Base-by-base conservation (phyloP, 257 asterid species). In the Parsonsia alboflavescens region DNA sequence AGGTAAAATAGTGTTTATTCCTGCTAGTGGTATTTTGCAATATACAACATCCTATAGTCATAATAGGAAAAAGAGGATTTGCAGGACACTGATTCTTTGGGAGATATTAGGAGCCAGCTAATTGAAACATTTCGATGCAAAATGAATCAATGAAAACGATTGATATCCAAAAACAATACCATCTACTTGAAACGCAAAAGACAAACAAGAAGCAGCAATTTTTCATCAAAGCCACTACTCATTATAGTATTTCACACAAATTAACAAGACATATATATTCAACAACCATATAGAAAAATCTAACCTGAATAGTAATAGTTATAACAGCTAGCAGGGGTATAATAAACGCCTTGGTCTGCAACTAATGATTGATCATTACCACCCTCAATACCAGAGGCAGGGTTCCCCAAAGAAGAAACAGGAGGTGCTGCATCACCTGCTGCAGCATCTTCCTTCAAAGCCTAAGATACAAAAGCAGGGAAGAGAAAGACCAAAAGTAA, bases 271-370 rank as follows among this genome's bases (percentile, higher is more conserved):
- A 36, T 12, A 45, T n/a, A 71, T 6, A 36, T 33, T 22, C 11
- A 39, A 75, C 73, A 80, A 36, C 73, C 59, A 68, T 69, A 52
- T 3, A 52, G 15, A 50, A 78, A 71, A 56, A 54, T 66, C 86
- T 71, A 66, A 88, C 97, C 96, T 77, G 91, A 85, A 74, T 88
- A 85, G 79, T 84, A 87, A 81, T 88, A 88, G 68, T 85, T 84
- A 78, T 85, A 88, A 80, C 84, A 82, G 87, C 83, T 80, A 70
- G 86, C 79, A 45, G 91, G 87, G 19, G 88, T 85, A 80, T 87
- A 86, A 78, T 80, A 79, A 70, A 77, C 82, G 77, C 89, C 83
- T 69, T 86, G 91, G 77, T 80, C 91, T 70, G 85, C 79, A 71
- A 75, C 80, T 54, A 80, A 66, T 17, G 69, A 79, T 79, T 81